Percentiles rank a stretch among this genome's conserved stretches.
Conservation (phyloP, 371 early-diverging fungal species). For the Sanchytrium tribonematis region DNA sequence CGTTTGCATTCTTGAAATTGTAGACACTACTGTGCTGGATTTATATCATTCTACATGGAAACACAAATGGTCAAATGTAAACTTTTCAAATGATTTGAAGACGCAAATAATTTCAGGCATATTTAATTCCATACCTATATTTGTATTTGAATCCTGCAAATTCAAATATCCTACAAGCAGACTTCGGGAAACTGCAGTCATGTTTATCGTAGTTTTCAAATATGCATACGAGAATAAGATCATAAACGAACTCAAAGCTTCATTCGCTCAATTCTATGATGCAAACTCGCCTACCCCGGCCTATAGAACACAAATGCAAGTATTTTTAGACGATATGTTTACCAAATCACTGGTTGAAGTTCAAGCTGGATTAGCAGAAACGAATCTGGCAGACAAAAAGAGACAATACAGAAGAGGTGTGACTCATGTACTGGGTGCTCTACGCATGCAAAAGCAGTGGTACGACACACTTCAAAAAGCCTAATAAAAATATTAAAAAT, state of each 20-base stretch:
- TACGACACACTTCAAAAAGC: not conserved
- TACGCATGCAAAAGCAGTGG: not conserved
- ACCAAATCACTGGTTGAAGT: not conserved
- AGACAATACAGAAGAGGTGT: not conserved
- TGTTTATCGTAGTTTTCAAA: not conserved
- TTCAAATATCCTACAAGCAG: not conserved
- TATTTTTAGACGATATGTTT: not conserved
- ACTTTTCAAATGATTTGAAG: not conserved
- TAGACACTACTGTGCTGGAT: not conserved
- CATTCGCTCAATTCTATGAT: not conserved
- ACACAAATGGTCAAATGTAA: not conserved
- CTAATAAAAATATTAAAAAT: too few relatives aligned
- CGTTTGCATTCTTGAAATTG: not conserved
- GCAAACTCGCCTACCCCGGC: not conserved
- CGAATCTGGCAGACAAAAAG: not conserved
- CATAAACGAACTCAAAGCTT: not conserved
- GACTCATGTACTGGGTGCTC: not conserved
- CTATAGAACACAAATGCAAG: not conserved
- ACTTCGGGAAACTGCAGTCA: not conserved
- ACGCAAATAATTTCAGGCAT: not conserved
- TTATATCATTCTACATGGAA: not conserved
- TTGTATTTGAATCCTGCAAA: not conserved
- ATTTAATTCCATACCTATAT: not conserved
- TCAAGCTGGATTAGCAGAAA: not conserved
- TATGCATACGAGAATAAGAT: too few relatives aligned